Base-by-base conservation (phyloP, 1,139 yeast species). In the Candida glucosophila region DNA sequence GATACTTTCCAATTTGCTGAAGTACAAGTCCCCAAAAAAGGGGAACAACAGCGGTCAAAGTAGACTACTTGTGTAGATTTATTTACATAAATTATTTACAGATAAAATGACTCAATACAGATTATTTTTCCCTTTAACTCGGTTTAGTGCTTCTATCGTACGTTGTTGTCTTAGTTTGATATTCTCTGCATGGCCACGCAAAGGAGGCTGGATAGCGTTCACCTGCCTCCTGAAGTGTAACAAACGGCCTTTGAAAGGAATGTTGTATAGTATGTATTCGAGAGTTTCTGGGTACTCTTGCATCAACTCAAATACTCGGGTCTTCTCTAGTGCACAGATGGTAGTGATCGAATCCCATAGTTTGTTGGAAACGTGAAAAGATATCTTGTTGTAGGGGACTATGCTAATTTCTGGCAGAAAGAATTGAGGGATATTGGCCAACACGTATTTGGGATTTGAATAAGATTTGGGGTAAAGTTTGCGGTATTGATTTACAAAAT, bases 271-370 rank as follows among this genome's bases (percentile, higher is more conserved):
- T 20, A 59, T 34, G 23, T 40, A 54, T 28, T 53, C 58, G 17
- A 60, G 43, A 1, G 63, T 49, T 17, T 46, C 46, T 1, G 68
- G 68, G 30, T 39, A 60, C 17, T 47, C 34, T 29, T 55, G 57
- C 49, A 47, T 47, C 23, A 59, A 37, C 17, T 36, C 31, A 30
- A 46, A 54, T 14, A 52, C 47, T 18, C 30, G 26, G 0, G 25
- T 10, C 14, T 33, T 31, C 25, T 49, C 44, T 4, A 31, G 37
- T 5, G 32, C 35, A 21, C 47, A 41, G 25, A 39, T 36, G 9
- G 33, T 22, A 15, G 36, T 37, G 5, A 58, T 32, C 3, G 37
- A 36, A 10, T 23, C 10, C 40, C 45, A 42, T 15, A 53, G 27
- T 15, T 12, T 26, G 14, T 33, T 31, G 16, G 35, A 44, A 25